Base-by-base conservation (phyloP, 495 filamentous ascomycete genomes). In the Cercophora samala region DNA sequence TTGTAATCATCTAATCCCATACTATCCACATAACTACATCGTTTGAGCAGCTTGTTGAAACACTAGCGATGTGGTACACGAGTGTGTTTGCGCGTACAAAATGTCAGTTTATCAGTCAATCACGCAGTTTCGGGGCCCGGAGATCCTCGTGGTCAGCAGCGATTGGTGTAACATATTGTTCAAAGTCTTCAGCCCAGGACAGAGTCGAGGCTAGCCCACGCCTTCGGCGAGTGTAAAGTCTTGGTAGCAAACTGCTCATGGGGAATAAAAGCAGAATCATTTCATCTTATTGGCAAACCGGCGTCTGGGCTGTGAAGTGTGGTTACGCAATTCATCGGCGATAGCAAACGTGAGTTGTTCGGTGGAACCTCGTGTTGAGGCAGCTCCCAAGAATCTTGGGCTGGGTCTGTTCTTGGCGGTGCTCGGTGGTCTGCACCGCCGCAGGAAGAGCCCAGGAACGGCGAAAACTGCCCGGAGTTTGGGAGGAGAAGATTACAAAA, bases 301-400 rank as follows among this genome's bases (percentile, higher is more conserved):
- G 2, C 9, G 37, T 46, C 15, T 46, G 37, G 37, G 37, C 37
- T 46, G 37, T 46, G 37, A 46, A 17, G 37, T 46, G 37, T 18
- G 37, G 37, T 46, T 46, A 46, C 37, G 37, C 37, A 46, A 46
- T 46, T 17, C 37, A 46, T 46, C 37, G 37, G 37, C 13, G 37
- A 46, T 46, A 46, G 54, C 22, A 24, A 21, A 24, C 22, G 54
- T 56, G 54, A 18, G 54, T 56, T 21, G 19, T 21, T 56, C 19
- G 6, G 19, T 56, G 54, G n/a, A 24, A 21, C 54, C 54, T 56
- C 54, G 54, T 56, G 54, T 56, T 56, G 5, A 56, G 22, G 54
- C n/a, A 56, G 37, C 37, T 46, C 37, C 2, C 37, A 46, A 11
- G 15, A 2, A 46, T 9, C 11, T 46, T 46, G 37, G 37, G 37